Evolutionary conservation across 116 monocot genomes (phyloP).

Genomic region (Iris pallida): DNA sequence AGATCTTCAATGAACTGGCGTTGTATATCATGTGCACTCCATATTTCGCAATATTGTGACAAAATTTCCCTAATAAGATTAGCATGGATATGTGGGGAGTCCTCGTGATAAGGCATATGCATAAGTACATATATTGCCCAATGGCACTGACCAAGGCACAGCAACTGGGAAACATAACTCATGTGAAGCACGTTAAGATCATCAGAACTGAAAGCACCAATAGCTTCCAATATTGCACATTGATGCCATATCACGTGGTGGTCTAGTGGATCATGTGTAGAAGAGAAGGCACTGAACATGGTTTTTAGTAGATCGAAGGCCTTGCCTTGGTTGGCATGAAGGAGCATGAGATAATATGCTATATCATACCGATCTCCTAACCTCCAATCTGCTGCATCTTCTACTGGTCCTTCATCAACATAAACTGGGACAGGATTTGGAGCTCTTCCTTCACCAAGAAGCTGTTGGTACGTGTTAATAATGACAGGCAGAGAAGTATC

Average conservation of each 20-base stretch:
- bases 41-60: constrained; percentile 77
- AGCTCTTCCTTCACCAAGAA: constrained; percentile 71
- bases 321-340: constrained; percentile 71
- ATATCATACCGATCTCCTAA: constrained; percentile 78
- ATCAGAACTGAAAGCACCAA: constrained; percentile 61
- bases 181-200: constrained; percentile 86
- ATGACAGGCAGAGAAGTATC: constrained; percentile 64
- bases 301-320: constrained; percentile 49
- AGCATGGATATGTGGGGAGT: constrained; percentile 48
- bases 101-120: constrained; percentile 59
- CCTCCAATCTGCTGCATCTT: constrained; percentile 44
- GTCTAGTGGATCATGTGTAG: constrained; percentile 86
- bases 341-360: constrained; percentile 96
- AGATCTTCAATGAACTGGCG: constrained; percentile 72
- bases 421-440: constrained; percentile 92
- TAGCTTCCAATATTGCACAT: constrained; percentile 66
- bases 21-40: constrained; percentile 67
- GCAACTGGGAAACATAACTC: constrained; percentile 84
- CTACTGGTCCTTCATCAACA: constrained; percentile 79
- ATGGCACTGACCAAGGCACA: constrained; percentile 73
- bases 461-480: constrained; percentile 72
- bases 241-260: constrained; percentile 99
- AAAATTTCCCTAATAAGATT: constrained; percentile 79
- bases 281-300: constrained; percentile 90
- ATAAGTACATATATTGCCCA: constrained; percentile 96